Conservation (phyloP, 495 filamentous ascomycete genomes). For the Hypoxylon trugodes region DNA sequence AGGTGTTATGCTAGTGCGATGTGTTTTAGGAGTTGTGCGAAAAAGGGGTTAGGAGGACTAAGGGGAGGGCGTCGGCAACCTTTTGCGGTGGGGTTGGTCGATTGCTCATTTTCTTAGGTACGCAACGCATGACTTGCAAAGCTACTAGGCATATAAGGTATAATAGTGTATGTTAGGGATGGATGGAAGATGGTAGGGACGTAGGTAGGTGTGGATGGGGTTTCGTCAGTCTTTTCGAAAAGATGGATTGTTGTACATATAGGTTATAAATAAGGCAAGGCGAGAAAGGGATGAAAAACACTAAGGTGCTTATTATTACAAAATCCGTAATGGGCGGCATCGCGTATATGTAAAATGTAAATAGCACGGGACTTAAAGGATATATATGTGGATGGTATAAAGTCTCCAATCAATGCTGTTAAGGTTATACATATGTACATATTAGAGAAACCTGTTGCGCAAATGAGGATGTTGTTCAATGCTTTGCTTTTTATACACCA, state of each 20-base stretch:
- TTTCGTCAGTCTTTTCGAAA: background rate
- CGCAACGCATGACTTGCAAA: background rate
- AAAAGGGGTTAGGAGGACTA: background rate
- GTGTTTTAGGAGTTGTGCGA: too few species aligned
- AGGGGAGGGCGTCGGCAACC: too few species aligned
- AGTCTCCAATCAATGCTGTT: slow-evolving; percentile 23
- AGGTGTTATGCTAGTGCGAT: too few species aligned
- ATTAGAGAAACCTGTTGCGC: background rate
- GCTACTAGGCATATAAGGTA: background rate
- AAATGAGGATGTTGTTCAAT: slow-evolving; percentile 17
- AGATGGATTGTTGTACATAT: slow-evolving; percentile 9
- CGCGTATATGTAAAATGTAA: background rate
- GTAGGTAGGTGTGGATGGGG: too few species aligned
- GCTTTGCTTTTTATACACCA: slow-evolving; percentile 39
- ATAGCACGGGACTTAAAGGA: too few species aligned
- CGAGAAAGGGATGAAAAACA: background rate
- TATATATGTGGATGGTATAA: background rate
- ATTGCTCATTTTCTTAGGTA: too few species aligned
- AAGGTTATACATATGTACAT: slow-evolving; percentile 27
- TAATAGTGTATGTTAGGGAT: slow-evolving; percentile 29
- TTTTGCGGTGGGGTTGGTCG: too few species aligned
- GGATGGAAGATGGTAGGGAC: background rate
- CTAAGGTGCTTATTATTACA: background rate
- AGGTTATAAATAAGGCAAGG: background rate
- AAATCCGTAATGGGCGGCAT: background rate